Evolutionary conservation across 2,329 filamentous ascomycete species (phyloP).

Genomic region (Alternaria atra): DNA sequence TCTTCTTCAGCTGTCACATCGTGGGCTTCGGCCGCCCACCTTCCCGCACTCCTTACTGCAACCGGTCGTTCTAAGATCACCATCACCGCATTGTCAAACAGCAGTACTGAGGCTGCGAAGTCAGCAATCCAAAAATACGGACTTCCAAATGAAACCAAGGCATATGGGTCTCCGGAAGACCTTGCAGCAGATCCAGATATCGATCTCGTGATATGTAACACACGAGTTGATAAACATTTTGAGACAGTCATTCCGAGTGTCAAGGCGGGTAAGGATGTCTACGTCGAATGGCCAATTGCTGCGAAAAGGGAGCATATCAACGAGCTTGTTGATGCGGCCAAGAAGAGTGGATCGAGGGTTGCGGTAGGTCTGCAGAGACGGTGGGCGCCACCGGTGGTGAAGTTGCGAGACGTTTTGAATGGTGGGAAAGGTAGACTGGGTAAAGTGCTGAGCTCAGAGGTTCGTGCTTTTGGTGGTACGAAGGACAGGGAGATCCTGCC

Average conservation of each 20-base stretch:
- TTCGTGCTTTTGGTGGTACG: conserved; percentile 29
- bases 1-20: conserved; percentile 61
- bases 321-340: conserved; percentile 53
- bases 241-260: conserved; percentile 58
- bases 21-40: conserved; percentile 66
- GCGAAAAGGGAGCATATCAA: conserved; percentile 50
- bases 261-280: conserved; percentile 63
- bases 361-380: conserved; percentile 60
- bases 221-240: conserved; percentile 64
- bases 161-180: conserved; percentile 56
- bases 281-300: conserved; percentile 60
- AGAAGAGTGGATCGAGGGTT: conserved; percentile 52
- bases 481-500: conserved; percentile 28
- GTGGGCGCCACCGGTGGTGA: conserved; percentile 50
- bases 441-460: conserved; percentile 50
- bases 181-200: conserved; percentile 52
- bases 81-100: conserved; percentile 60
- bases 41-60: conserved; percentile 64
- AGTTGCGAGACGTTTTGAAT: conserved; percentile 54
- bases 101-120: conserved; percentile 51
- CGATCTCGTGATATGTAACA: conserved; percentile 60
- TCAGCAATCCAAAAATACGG: conserved; percentile 53
- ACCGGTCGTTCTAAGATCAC: conserved; percentile 47
- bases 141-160: conserved; percentile 51
- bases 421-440: conserved; percentile 53